Base-by-base conservation (phyloP, 2,329 filamentous ascomycete species). In the Endoconidiophora polonica region DNA sequence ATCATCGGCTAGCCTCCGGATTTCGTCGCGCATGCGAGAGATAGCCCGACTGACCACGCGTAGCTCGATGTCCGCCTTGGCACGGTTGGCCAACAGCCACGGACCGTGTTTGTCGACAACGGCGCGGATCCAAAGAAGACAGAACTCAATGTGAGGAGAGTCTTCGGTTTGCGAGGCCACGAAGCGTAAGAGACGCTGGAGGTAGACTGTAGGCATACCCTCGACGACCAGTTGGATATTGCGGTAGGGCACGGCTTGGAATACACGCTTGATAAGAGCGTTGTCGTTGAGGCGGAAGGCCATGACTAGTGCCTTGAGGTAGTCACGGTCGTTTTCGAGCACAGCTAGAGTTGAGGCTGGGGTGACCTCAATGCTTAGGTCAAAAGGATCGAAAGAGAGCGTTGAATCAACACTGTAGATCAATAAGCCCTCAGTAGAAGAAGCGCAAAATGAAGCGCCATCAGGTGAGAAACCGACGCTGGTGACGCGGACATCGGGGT, bases 231-330 rank as follows among this genome's bases (percentile, higher is more conserved):
- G 76, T 0, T 75, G 61, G 44, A 96, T 83, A 56, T 90, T 82
- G 2, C 70, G 65, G 40, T 81, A 71, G 1, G 91, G 88, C 22
- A 90, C 81, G 2, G 77, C 75, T 65, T 93, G 82, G 66, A 94
- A 96, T 16, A 95, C 85, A 49, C 79, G 79, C 58, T 83, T 83
- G 54, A 95, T 78, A 44, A 98, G 72, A 20, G 79, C 77, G 3
- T 79, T 73, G 63, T 94, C 86, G 66, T 94, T 95, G 52, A 98
- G 79, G 4, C 93, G 83, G 72, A 98, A 98, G 1, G 88, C 83
- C 91, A 98, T 98, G 55, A 95, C 80, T 4, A 98, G 70, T 1
- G 91, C 90, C 66, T 91, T 94, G 55, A 96, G 75, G 63, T 85
- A 94, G 60, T 94, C 85, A 55, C 75, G 76, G 50, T 87, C 79